Percentiles rank a stretch among this genome's conserved stretches.
Conservation (phyloP, 495 filamentous ascomycete species). For the Penicillium manginii region DNA sequence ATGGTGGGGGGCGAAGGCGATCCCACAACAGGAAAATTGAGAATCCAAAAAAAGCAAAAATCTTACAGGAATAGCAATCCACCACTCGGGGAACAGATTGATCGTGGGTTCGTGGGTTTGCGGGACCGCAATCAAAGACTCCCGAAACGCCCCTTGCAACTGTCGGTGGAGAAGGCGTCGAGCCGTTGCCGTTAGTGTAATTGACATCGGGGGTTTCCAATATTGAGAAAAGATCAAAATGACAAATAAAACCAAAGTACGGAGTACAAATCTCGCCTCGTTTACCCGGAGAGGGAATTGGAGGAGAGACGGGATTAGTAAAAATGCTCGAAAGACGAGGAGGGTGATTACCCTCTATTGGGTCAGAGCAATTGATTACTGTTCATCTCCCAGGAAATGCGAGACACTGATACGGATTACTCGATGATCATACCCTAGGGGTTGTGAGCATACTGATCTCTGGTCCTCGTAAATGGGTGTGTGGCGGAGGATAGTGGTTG, state of each 20-base stretch:
- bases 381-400: background rate
- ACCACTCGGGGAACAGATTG: constrained; percentile 7
- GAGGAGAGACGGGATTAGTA: background rate
- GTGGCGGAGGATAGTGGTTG: background rate
- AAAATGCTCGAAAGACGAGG: background rate
- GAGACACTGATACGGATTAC: background rate
- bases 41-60: constrained; percentile 2
- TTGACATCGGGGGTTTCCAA: constrained; percentile 8
- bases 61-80: constrained; percentile 2
- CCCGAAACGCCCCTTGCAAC: constrained; percentile 18
- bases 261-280: background rate
- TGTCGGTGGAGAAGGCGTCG: constrained; percentile 12
- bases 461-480: background rate
- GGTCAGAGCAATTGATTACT: background rate
- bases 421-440: background rate
- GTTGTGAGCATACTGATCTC: background rate
- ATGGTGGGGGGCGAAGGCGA: constrained; percentile 2
- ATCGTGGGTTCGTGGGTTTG: background rate
- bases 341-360: background rate
- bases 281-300: background rate
- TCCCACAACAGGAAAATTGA: constrained; percentile 2
- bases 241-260: constrained; percentile 5
- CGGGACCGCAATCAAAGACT: constrained; percentile 19
- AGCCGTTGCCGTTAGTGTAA: constrained; percentile 14
- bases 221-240: background rate